Base-by-base conservation (phyloP, 257 asterid genomes). In the Penstemon davidsonii region DNA sequence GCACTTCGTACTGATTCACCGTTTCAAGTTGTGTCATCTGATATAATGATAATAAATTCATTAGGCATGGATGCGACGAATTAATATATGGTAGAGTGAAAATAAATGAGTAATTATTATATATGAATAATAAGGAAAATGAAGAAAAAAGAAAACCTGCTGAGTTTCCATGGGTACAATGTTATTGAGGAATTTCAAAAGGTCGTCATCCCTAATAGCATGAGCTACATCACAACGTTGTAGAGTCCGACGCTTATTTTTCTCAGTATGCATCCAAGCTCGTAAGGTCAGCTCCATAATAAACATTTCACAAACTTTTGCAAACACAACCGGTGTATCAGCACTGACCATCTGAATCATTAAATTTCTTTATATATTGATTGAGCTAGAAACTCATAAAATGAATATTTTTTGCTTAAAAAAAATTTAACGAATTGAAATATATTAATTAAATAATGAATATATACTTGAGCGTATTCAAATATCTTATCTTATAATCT, bases 281-380 rank as follows among this genome's bases (percentile, higher is more conserved):
- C 82, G 78, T 4, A 62, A 8, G 0, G 82, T 74, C 42, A 84
- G 58, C 41, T 84, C 87, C 74, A 70, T 58, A 5, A 82, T 62
- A 9, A 82, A 73, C 18, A 78, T 18, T 67, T 77, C 87, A 42
- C 74, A 55, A 54, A 84, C 86, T 71, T 80, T 83, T 2, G 70
- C 78, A 9, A 78, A 7, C 47, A 80, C 57, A 51, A 77, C 67
- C 0, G 77, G 75, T 9, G 87, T 68, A 60, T 79, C 79, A 19
- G 74, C 75, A 25, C 82, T 79, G 15, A 79, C 67, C 85, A 80
- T 81, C 85, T 81, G 76, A 37, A 43, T 38, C 6, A 40, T n/a
- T n/a, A 9, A 8, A 45, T n/a, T 45, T 45, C 9, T 5, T 2
- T 45, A 2, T 2, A 3, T 1, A 45, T 45, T 45, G 4, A 45